A percentile compares a stretch with the other conserved stretches of the same genome.
These are phyloP conservation scores for Aquilaria agallochum DNA, from an alignment of 441 rosid species.

Conservation along the genomic window DNA sequence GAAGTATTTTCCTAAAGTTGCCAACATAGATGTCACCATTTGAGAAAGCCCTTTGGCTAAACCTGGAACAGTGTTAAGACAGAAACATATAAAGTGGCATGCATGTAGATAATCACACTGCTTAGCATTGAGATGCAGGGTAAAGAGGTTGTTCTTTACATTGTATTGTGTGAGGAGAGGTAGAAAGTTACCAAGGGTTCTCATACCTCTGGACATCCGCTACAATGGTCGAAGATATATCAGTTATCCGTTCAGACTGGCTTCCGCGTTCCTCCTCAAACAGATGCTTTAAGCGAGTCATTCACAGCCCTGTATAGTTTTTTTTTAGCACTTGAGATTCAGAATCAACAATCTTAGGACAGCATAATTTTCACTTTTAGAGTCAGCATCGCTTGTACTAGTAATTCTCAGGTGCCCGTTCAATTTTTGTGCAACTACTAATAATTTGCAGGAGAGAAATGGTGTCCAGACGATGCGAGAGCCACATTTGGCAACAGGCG, in stretches of 20 bases:
- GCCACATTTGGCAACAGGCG: too few species aligned
- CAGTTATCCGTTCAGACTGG: conserved; percentile 10
- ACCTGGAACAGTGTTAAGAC: conserved; percentile 31
- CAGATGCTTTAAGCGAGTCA: conserved; percentile 12
- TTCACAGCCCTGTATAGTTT: conserved; percentile 2
- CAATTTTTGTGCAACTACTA: too few species aligned
- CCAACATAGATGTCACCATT: conserved; percentile 79
- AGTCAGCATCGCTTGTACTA: too few species aligned
- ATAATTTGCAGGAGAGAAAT: too few species aligned
- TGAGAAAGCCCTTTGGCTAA: conserved; percentile 38
- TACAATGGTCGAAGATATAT: conserved; percentile 19
- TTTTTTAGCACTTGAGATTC: background rate
- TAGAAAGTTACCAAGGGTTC: background rate
- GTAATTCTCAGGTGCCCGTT: too few species aligned
- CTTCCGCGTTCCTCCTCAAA: conserved; percentile 15
- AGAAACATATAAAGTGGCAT: background rate
- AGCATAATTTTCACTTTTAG: too few species aligned
- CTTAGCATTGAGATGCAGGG: background rate
- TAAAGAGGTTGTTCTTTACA: background rate
- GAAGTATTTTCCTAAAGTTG: conserved; percentile 50
- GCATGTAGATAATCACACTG: too few species aligned
- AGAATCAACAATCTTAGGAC: too few species aligned
- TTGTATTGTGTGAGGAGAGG: background rate
- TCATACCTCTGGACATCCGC: conserved; percentile 38
- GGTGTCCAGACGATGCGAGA: too few species aligned